Percentiles rank a stretch among this genome's conserved stretches.
Evolutionary conservation across 345 rosid species (phyloP).

Genomic region (Arabis hirsuta): DNA sequence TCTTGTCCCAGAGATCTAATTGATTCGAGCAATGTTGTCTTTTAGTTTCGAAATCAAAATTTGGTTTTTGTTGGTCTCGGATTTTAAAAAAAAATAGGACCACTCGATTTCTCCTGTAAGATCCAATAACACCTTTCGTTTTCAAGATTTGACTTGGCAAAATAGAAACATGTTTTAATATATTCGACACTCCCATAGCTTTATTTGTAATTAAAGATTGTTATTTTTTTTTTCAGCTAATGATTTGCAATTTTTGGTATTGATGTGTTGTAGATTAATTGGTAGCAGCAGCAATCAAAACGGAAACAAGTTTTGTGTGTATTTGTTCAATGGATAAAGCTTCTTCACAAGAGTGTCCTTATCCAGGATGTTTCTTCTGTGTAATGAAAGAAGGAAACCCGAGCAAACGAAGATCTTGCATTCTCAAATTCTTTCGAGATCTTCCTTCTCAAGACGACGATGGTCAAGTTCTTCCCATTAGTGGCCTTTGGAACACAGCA

Average conservation of each 20-base stretch:
- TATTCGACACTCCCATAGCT: background rate
- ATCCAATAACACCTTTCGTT: constrained; percentile 44
- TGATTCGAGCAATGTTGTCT: constrained; percentile 32
- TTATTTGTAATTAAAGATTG: background rate
- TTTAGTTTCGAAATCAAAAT: background rate
- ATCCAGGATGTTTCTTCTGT: constrained; percentile 99
- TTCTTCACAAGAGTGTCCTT: constrained; percentile 85
- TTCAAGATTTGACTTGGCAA: constrained; percentile 38
- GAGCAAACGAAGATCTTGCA: constrained; percentile 86
- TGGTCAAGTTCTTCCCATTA: constrained; percentile 97
- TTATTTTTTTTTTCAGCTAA: constrained; percentile 12
- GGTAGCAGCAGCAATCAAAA: constrained; percentile 6
- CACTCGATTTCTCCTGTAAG: constrained; percentile 32
- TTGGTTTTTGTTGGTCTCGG: background rate
- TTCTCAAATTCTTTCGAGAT: constrained; percentile 89
- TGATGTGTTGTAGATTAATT: constrained; percentile 17
- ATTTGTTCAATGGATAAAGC: constrained; percentile 66
- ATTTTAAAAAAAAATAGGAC: constrained; percentile 16
- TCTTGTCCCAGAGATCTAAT: constrained; percentile 35
- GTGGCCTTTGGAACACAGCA: constrained; percentile 99
- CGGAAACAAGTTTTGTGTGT: constrained; percentile 8
- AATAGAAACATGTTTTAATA: constrained; percentile 2
- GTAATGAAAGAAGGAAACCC: constrained; percentile 99
- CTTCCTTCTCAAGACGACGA: constrained; percentile 96
- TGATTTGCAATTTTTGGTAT: constrained; percentile 20